These are phyloP conservation scores for Sclerospora graminicola DNA, from an alignment of 352 stramenopile genomes.

Conservation along the genomic window DNA sequence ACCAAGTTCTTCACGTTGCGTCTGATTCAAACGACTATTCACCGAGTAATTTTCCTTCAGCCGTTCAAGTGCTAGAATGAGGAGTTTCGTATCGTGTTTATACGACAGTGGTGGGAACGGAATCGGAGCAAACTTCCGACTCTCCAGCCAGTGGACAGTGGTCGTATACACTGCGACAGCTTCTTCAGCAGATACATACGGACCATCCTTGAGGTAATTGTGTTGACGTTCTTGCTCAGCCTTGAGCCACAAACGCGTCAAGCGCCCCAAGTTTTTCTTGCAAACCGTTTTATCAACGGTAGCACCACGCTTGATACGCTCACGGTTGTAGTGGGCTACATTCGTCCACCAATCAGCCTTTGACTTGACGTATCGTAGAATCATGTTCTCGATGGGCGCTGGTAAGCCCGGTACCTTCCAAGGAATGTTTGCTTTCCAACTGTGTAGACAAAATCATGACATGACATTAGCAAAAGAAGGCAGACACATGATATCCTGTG, in stretches of 20 bases:
- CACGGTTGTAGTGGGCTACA: slow-evolving; percentile 99
- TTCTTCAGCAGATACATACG: slow-evolving; percentile 98
- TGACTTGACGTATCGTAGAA: slow-evolving; percentile 99
- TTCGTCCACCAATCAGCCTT: slow-evolving; percentile 99
- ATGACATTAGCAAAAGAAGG: slow-evolving; percentile 4
- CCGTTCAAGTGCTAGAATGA: slow-evolving; percentile 98
- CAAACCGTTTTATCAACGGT: slow-evolving; percentile 99
- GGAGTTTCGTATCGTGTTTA: slow-evolving; percentile 99
- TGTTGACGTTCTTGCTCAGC: slow-evolving; percentile 99
- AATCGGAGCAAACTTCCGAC: slow-evolving; percentile 98
- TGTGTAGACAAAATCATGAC: slow-evolving; percentile 5
- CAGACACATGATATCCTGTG: not conserved
- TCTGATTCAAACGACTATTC: slow-evolving; percentile 96
- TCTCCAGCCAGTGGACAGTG: slow-evolving; percentile 99
- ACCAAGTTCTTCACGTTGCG: slow-evolving; percentile 96
- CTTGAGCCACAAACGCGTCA: slow-evolving; percentile 99
- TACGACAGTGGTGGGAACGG: slow-evolving; percentile 99
- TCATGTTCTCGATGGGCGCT: slow-evolving; percentile 99
- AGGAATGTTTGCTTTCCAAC: slow-evolving; percentile 99
- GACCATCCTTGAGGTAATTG: slow-evolving; percentile 99
- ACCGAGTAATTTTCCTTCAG: slow-evolving; percentile 98
- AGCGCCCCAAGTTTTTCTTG: slow-evolving; percentile 98
- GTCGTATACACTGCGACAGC: slow-evolving; percentile 99
- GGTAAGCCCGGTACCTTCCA: slow-evolving; percentile 99
- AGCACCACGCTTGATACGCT: slow-evolving; percentile 98